Evolutionary conservation across 2,329 filamentous ascomycete genomes (phyloP).

Genomic region (Taxawa tesnikishii): DNA sequence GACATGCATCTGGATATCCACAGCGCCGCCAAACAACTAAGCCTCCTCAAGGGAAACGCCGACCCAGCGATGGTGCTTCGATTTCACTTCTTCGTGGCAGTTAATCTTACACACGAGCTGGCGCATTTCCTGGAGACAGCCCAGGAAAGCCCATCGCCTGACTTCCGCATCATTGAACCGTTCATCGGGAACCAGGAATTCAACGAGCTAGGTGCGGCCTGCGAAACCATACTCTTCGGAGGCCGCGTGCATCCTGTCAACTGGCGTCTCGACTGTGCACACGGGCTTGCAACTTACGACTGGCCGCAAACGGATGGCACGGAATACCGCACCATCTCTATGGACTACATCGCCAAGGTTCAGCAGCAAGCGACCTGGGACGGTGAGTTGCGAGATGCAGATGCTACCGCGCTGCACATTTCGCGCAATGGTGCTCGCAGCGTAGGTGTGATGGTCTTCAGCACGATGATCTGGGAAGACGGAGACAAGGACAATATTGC

Average conservation of each 20-base stretch:
- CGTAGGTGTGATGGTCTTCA: slow-evolving; percentile 23
- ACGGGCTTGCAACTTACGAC: slow-evolving; percentile 22
- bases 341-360: slow-evolving; percentile 24
- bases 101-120: slow-evolving; percentile 25
- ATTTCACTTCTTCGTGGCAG: slow-evolving; percentile 26
- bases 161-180: too few species aligned
- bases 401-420: slow-evolving; percentile 20
- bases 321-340: slow-evolving; percentile 23
- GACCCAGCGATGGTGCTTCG: slow-evolving; percentile 27
- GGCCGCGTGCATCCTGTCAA: slow-evolving; percentile 25
- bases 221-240: slow-evolving; percentile 25
- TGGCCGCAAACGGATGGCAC: slow-evolving; percentile 25
- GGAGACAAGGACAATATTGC: slow-evolving; percentile 16
- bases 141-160: slow-evolving; percentile 12
- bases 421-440: slow-evolving; percentile 24
- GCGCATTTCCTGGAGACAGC: slow-evolving; percentile 27
- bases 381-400: slow-evolving; percentile 13
- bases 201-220: slow-evolving; percentile 26
- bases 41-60: slow-evolving; percentile 17
- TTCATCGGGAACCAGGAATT: slow-evolving; percentile 27
- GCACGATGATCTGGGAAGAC: slow-evolving; percentile 27
- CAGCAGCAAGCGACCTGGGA: slow-evolving; percentile 26
- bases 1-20: slow-evolving; percentile 27
- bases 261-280: slow-evolving; percentile 24
- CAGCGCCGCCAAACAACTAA: slow-evolving; percentile 25